Conservation (phyloP, 2,329 filamentous ascomycete genomes). For the Tolypocladium inflatum region DNA sequence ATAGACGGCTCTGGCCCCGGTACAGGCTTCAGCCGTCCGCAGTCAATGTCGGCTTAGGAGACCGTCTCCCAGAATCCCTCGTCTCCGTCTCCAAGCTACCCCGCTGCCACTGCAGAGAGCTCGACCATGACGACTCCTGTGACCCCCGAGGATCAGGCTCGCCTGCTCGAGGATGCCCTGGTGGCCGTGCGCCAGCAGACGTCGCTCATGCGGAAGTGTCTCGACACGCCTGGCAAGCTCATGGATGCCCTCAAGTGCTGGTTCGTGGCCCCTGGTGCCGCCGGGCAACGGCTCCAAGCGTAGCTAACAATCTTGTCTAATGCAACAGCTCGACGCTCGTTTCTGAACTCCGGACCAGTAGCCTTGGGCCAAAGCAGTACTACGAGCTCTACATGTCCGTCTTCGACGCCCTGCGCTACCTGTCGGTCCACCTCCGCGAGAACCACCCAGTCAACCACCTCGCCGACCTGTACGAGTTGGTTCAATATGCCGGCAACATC, state of each 20-base stretch:
- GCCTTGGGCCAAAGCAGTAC: conserved; percentile 97
- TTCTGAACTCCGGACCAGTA: conserved; percentile 95
- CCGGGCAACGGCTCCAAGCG: not conserved
- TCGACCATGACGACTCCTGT: conserved; percentile 42
- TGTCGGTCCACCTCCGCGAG: conserved; percentile 92
- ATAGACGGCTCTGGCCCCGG: not conserved
- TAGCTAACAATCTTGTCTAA: not conserved
- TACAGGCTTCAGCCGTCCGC: not conserved
- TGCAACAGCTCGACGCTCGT: conserved; percentile 81
- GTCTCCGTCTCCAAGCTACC: conserved; percentile 18
- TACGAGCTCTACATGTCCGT: conserved; percentile 99
- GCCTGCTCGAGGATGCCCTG: conserved; percentile 94
- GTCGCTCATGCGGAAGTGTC: conserved; percentile 90
- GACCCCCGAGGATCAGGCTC: conserved; percentile 71
- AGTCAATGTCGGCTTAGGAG: conserved; percentile 15
- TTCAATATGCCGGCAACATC: conserved; percentile 97
- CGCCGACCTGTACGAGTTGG: conserved; percentile 93
- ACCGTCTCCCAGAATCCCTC: conserved; percentile 6
- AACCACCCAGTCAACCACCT: conserved; percentile 97
- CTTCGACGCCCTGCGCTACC: conserved; percentile 92
- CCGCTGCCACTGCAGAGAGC: conserved; percentile 14
- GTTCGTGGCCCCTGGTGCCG: conserved; percentile 42
- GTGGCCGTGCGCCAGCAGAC: conserved; percentile 96
- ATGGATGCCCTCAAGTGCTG: conserved; percentile 99
- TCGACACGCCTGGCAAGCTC: conserved; percentile 94